A percentile compares a stretch with the other conserved stretches of the same genome.
phyloP scores from a whole-genome alignment of 1,284 basidiomycete genomes.

The Xerocomus amazonicus region DNA sequence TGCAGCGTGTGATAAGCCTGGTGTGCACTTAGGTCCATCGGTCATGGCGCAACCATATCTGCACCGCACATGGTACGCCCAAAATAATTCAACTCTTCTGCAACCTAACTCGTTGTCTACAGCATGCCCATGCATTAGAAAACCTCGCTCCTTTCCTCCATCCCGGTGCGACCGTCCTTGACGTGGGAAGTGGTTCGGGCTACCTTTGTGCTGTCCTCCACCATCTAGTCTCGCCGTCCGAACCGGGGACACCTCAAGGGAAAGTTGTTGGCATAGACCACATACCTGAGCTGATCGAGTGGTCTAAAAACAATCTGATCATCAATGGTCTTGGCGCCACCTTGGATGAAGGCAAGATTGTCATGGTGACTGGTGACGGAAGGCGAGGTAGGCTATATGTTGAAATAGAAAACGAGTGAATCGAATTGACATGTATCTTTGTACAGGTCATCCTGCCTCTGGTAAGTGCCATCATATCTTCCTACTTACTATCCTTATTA shows the following conservation, averaged over 20 bases:
- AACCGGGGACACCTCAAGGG: slow-evolving; percentile 40
- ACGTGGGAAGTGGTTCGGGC: slow-evolving; percentile 79
- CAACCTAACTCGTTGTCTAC: slow-evolving; percentile 1
- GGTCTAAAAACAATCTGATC: slow-evolving; percentile 66
- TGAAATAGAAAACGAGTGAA: neutral
- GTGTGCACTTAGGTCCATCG: slow-evolving; percentile 53
- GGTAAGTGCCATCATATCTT: slow-evolving; percentile 19
- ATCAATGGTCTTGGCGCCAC: slow-evolving; percentile 62
- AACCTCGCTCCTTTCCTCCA: slow-evolving; percentile 67
- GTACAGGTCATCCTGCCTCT: slow-evolving; percentile 28
- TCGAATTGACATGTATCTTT: neutral
- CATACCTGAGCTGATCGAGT: slow-evolving; percentile 72
- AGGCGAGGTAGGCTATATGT: slow-evolving; percentile 51
- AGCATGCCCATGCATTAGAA: slow-evolving; percentile 83
- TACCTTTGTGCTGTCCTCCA: slow-evolving; percentile 78
- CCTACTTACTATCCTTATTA: neutral
- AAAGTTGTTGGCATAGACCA: slow-evolving; percentile 92
- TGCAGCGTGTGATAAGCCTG: neutral
- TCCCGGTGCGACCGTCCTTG: slow-evolving; percentile 72
- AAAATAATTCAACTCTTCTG: neutral
- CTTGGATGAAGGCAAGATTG: slow-evolving; percentile 52
- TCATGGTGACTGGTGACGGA: slow-evolving; percentile 78
- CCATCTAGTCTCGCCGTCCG: slow-evolving; percentile 53
- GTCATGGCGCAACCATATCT: slow-evolving; percentile 81
- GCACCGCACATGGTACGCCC: slow-evolving; percentile 83